phyloP scores from a whole-genome alignment of 2,329 filamentous ascomycete species.

The Clathrospora elynae region DNA sequence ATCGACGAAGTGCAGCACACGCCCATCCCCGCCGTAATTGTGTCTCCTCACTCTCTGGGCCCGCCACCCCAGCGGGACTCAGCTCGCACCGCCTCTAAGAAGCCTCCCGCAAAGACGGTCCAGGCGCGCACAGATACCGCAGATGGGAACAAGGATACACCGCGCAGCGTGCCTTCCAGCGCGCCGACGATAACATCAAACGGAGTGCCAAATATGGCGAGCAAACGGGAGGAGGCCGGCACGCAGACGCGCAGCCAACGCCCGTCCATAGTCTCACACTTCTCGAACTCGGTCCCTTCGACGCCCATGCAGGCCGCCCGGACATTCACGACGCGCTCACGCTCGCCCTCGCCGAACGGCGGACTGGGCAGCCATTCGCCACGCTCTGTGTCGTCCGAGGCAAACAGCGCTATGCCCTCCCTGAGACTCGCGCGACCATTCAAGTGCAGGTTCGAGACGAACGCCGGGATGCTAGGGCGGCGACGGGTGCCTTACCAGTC shows the following conservation, averaged over 20 bases:
- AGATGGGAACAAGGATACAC: slow-evolving; percentile 47
- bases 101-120: slow-evolving; percentile 34
- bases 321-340: slow-evolving; percentile 77
- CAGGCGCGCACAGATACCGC: slow-evolving; percentile 38
- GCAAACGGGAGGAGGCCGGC: slow-evolving; percentile 35
- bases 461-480: slow-evolving; percentile 72
- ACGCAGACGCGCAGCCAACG: slow-evolving; percentile 44
- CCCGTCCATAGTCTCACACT: slow-evolving; percentile 61
- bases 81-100: slow-evolving; percentile 37
- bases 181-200: slow-evolving; percentile 48
- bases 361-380: slow-evolving; percentile 79
- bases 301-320: slow-evolving; percentile 89
- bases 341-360: slow-evolving; percentile 77
- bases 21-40: slow-evolving; percentile 44
- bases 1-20: slow-evolving; percentile 36
- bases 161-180: slow-evolving; percentile 43
- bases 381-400: slow-evolving; percentile 87
- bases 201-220: slow-evolving; percentile 33
- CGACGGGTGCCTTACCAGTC: slow-evolving; percentile 90
- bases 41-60: slow-evolving; percentile 46
- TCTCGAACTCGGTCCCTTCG: slow-evolving; percentile 90
- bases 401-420: slow-evolving; percentile 73
- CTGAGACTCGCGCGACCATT: slow-evolving; percentile 63
- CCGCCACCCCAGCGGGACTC: slow-evolving; percentile 43
- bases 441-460: slow-evolving; percentile 87